Conservation (phyloP, 2,329 filamentous ascomycete genomes). For the Chaetomiaceae sp. region DNA sequence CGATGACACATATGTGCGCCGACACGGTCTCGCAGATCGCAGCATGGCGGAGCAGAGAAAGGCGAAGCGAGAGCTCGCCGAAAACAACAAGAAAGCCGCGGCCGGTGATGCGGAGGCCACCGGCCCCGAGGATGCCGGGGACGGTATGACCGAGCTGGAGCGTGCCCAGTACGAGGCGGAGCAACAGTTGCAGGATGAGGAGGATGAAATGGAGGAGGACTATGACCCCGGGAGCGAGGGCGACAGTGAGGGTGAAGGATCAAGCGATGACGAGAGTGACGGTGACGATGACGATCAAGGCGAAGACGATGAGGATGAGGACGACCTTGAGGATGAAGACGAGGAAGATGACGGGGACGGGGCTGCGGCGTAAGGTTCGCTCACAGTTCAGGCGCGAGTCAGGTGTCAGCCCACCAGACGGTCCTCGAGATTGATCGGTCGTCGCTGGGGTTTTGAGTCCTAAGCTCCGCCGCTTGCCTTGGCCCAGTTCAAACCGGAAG, state of each 20-base stretch:
- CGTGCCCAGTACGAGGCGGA: constrained; percentile 48
- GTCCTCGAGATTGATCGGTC: too few relatives aligned
- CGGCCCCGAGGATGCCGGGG: constrained; percentile 30
- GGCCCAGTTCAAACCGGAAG: too few relatives aligned
- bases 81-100: constrained; percentile 46
- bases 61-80: constrained; percentile 57
- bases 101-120: constrained; percentile 36
- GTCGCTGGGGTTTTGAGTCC: too few relatives aligned
- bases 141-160: constrained; percentile 45
- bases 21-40: constrained; percentile 57
- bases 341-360: not conserved
- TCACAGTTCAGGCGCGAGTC: too few relatives aligned
- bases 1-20: constrained; percentile 56
- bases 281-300: constrained; percentile 44
- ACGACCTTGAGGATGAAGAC: constrained; percentile 32
- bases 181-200: constrained; percentile 52
- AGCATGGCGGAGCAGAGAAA: constrained; percentile 65
- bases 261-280: constrained; percentile 46
- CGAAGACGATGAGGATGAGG: constrained; percentile 38
- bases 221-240: constrained; percentile 60
- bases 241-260: constrained; percentile 53
- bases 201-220: constrained; percentile 61
- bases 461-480: too few relatives aligned
- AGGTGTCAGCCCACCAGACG: too few relatives aligned
- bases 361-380: too few relatives aligned